Base-by-base conservation (phyloP, 768 basidiomycete genomes). In the Harrya chromipes region DNA sequence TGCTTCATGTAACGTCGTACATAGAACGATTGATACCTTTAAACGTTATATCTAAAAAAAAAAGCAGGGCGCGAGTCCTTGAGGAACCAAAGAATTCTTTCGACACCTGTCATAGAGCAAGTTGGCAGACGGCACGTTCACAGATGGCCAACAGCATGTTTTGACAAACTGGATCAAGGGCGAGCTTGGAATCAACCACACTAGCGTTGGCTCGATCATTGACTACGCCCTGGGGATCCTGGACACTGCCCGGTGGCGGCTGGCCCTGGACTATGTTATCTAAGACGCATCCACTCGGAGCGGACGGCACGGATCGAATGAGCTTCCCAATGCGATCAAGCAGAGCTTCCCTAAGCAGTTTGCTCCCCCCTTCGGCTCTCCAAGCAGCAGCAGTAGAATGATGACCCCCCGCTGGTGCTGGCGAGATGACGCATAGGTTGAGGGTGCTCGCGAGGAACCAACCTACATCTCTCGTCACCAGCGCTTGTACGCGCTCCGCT, bases 371-470 rank as follows among this genome's bases (percentile, higher is more conserved):
- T 4, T 35, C 39, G 39, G 19, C 3, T 14, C n/a, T 20, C 35
- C 24, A 45, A 2, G 31, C 14, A n/a, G n/a, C 19, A 4, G 33
- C 23, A 6, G 20, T 24, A 12, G 35, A 12, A 24, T n/a, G 13
- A 13, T 16, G 33, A 17, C 37, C 24, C 13, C 4, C 38, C 21
- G 29, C 14, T 31, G 36, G 27, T n/a, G n/a, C 12, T 7, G 11
- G 19, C 12, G 55, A 4, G 10, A 13, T 23, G 24, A 64, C 39
- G 24, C 64, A 66, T 14, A 64, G 45, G 19, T 51, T 47, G 53
- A 68, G 67, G 17, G 54, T 50, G 36, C 55, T 61, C 9, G 55
- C 58, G 41, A 68, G 62, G 29, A 62, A 57, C 67, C 65, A 67
- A 0, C 56, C 56, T 4, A 65, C 52, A 24, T 69, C 67, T 26